Percentiles rank a stretch among this genome's conserved stretches.
Conservation (phyloP, 108 stramenopile species). For the Aurantiochytrium sp. region DNA sequence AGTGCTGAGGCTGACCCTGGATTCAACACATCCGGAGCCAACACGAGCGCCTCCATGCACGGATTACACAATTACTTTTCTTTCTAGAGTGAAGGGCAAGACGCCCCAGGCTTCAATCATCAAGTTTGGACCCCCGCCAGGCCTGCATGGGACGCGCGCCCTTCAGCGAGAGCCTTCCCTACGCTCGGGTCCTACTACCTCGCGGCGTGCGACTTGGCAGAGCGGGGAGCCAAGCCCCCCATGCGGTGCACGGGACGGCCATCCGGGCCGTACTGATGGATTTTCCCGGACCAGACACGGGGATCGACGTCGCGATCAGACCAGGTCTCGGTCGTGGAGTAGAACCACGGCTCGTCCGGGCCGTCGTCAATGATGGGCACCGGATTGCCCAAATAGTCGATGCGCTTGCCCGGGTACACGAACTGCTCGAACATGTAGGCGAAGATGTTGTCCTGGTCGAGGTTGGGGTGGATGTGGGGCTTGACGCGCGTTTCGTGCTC, state of each 20-base stretch:
- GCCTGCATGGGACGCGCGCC: no score
- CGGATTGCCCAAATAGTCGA: slow-evolving; percentile 5
- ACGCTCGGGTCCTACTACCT: no score
- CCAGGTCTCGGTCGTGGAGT: neutral
- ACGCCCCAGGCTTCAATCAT: no score
- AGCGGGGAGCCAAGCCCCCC: neutral
- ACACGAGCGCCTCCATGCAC: no score
- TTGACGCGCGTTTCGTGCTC: slow-evolving; percentile 25
- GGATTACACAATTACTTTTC: no score
- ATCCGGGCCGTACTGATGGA: slow-evolving; percentile 1
- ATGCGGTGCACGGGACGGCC: neutral
- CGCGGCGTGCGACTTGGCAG: no score
- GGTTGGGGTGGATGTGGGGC: slow-evolving; percentile 23
- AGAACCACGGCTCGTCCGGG: slow-evolving; percentile 24
- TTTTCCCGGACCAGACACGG: slow-evolving; percentile 14
- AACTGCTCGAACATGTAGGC: slow-evolving; percentile 14
- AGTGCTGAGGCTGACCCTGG: no score
- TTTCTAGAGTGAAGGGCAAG: no score
- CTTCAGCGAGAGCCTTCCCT: no score
- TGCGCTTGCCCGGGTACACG: neutral
- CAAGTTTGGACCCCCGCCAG: no score
- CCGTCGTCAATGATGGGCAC: slow-evolving; percentile 26
- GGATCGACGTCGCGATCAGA: slow-evolving; percentile 15
- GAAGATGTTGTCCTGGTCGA: slow-evolving; percentile 3
- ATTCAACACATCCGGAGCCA: no score